Base-by-base conservation (phyloP, 257 asterid genomes). In the Penstemon eatonii region DNA sequence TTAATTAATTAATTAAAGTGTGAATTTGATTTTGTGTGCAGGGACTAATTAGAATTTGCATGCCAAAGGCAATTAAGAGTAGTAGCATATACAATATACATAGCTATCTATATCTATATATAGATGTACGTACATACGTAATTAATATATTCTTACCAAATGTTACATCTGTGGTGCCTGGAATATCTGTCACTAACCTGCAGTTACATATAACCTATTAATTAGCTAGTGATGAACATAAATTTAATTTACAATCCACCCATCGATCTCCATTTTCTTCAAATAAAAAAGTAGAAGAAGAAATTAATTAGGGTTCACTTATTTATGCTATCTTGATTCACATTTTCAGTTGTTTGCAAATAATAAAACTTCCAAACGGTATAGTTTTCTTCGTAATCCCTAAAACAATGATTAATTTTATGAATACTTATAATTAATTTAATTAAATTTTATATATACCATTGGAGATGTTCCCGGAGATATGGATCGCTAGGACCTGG, bases 401-500 rank as follows among this genome's bases (percentile, higher is more conserved):
- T 25, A 25, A 25, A 25, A 25, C 2, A 25, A 0, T 25, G 33
- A 25, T 25, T 25, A 25, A 25, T 25, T 25, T 25, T 25, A 25
- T 25, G 25, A 19, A 19, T 19, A 19, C 0, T 19, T 19, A 19
- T n/a, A n/a, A n/a, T n/a, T n/a, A n/a, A n/a, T n/a, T n/a, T 10
- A 3, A 4, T 46, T 9, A 46, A 0, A 49, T 49, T 18, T 25
- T 36, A 10, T 4, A 50, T 5, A 13, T 79, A 91, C 98, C 96
- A 91, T 10, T 91, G 98, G 56, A 91, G 93, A 68, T 87, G 94
- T 81, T 91, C 98, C 60, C 80, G 79, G 56, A 84, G 78, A 71
- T 91, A 87, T 66, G 98, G 96, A 71, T 91, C 98, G 66, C 96
- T 89, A 11, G 97, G 97, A 60, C 95, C 93, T 0, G 96, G 97